Conservation (phyloP, 2,329 filamentous ascomycete genomes). For the Penicillium italicum region DNA sequence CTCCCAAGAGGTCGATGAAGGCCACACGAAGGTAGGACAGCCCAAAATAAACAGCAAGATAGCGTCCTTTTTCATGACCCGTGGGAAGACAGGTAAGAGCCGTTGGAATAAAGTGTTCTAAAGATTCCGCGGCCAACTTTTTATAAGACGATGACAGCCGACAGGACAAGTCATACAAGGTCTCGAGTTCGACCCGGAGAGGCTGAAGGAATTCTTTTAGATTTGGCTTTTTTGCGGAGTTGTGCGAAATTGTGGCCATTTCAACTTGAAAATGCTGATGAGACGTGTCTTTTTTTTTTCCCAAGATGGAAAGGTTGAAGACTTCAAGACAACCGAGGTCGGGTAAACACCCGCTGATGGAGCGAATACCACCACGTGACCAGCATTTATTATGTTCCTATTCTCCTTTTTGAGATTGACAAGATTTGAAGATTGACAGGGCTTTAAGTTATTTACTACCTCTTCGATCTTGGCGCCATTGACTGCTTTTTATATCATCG, state of each 20-base stretch:
- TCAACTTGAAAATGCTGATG: background rate
- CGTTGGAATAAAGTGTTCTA: conserved; percentile 43
- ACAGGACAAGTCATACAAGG: conserved; percentile 36
- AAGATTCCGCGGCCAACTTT: conserved; percentile 36
- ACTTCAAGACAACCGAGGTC: background rate
- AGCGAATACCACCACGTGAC: conserved; percentile 8
- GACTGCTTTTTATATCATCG: background rate
- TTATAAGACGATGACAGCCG: conserved; percentile 37
- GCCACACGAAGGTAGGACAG: conserved; percentile 51
- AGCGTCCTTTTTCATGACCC: conserved; percentile 51
- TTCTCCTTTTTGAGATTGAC: background rate
- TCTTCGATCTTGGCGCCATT: background rate
- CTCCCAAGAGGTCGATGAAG: conserved; percentile 49
- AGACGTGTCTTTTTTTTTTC: background rate
- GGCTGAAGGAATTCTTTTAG: conserved; percentile 31
- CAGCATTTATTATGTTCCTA: background rate
- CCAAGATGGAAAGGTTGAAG: background rate
- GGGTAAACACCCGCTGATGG: background rate
- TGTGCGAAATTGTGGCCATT: background rate
- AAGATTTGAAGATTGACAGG: background rate
- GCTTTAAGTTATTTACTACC: background rate
- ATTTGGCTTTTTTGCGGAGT: background rate
- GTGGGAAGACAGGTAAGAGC: conserved; percentile 43
- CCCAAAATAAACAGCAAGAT: conserved; percentile 53
- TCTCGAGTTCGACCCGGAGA: conserved; percentile 28